Percentiles rank a stretch among this genome's conserved stretches.
Conservation (phyloP, 805 yeast genomes). For the Ogataea parapolymorpha region DNA sequence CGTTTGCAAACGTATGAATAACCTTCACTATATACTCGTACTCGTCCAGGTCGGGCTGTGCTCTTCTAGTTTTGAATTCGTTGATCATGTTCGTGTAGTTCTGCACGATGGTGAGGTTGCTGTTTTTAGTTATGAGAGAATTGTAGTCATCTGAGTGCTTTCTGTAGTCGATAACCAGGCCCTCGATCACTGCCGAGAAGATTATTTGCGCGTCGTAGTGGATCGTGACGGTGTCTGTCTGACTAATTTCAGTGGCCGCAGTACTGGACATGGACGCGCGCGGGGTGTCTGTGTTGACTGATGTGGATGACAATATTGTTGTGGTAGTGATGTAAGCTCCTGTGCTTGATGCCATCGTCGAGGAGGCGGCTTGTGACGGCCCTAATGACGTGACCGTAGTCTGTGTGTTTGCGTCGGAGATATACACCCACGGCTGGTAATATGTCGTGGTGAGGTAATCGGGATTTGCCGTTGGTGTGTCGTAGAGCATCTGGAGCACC, state of each 20-base stretch:
- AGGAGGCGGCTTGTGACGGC: slow-evolving; percentile 1
- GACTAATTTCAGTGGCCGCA: slow-evolving; percentile 1
- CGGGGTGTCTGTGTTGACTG: slow-evolving; percentile 4
- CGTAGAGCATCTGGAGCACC: slow-evolving; percentile 3
- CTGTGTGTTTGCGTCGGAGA: neutral
- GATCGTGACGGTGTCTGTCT: slow-evolving; percentile 2
- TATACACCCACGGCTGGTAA: slow-evolving; percentile 10
- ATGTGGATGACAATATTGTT: slow-evolving; percentile 3
- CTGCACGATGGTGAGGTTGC: slow-evolving; percentile 5
- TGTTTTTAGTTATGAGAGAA: slow-evolving; percentile 4
- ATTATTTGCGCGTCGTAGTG: slow-evolving; percentile 4
- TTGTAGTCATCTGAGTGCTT: slow-evolving; percentile 5
- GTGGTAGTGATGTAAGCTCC: slow-evolving; percentile 1
- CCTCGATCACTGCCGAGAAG: slow-evolving; percentile 12
- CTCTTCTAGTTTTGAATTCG: slow-evolving; percentile 5
- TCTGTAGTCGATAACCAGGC: slow-evolving; percentile 12
- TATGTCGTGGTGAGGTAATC: slow-evolving; percentile 5
- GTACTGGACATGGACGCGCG: slow-evolving; percentile 1
- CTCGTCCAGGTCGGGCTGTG: slow-evolving; percentile 5
- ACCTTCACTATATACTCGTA: slow-evolving; percentile 7
- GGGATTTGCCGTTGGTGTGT: slow-evolving; percentile 1
- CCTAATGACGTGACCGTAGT: neutral
- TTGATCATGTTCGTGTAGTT: slow-evolving; percentile 11
- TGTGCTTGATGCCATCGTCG: slow-evolving; percentile 3
- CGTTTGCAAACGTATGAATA: slow-evolving; percentile 13